Base-by-base conservation (phyloP, 148 eudicot genomes). In the Silene latifolia region DNA sequence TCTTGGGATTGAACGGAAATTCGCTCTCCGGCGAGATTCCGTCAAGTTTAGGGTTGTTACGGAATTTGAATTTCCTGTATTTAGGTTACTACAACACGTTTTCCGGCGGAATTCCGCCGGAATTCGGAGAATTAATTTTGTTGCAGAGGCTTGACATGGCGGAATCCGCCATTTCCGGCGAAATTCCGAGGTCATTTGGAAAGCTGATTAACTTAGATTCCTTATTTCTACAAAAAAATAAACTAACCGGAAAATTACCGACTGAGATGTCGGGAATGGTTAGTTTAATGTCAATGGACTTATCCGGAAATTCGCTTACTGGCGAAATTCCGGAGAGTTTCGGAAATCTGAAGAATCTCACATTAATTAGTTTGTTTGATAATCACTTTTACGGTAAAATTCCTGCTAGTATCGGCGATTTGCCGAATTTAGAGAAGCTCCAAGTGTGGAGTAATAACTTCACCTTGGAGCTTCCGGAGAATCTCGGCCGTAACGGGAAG, bases 41-140 rank as follows among this genome's bases (percentile, higher is more conserved):
- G 17, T 72, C 82, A 57, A 79, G 85, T 29, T 69, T 90, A 32
- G 63, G 86, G 6, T 29, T 14, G 21, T 83, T 60, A 64, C 71
- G 8, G 75, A 82, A 69, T 4, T 29, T 85, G 56, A 69, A 18
- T 0, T 32, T 54, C 51, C 83, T 89, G 0, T 80, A 32, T 32
- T 60, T 88, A 7, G 92, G 92, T 0, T 90, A 85, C 27, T 84
- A 2, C 69, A 87, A 88, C 56, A 11, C 66, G 0, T 89, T 83
- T 23, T 20, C 72, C 21, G 98, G 98, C 8, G 92, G 96, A 0
- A 88, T 95, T 17, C 99, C 99, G 5, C 78, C 85, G 18, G 90
- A 82, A 64, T 73, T 92, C 7, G 98, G 99, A 0, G 25, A 27
- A 0, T 61, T 95, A 15, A 58, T 60, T 6, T 29, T 68, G 13